Conservation (phyloP, 345 rosid genomes). For the Lepidium africanum region DNA sequence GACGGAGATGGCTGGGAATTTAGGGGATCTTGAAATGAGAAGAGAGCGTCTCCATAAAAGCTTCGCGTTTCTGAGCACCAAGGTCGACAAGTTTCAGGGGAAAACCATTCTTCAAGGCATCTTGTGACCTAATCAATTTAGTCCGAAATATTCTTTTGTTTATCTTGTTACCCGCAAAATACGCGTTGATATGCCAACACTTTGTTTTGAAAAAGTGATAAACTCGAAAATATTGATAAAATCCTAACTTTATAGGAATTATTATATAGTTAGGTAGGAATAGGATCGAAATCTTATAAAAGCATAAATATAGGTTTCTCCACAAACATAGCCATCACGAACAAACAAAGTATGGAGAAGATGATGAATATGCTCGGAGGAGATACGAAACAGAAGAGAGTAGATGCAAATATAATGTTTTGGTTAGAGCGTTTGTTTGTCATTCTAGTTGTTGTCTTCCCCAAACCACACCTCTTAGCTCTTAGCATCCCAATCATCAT, state of each 20-base stretch:
- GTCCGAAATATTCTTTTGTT: conserved; percentile 3
- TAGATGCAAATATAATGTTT: not conserved
- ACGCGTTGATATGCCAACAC: not conserved
- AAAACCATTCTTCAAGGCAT: conserved; percentile 14
- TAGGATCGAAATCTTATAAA: not conserved
- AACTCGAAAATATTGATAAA: not conserved
- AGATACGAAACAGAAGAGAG: not conserved
- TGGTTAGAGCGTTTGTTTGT: conserved; percentile 11
- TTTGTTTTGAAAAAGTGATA: not conserved
- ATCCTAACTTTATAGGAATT: not conserved
- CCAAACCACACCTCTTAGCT: not conserved
- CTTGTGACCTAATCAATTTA: conserved; percentile 1
- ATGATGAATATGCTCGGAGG: not conserved
- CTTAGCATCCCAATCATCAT: not conserved
- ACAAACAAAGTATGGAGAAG: not conserved
- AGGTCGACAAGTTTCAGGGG: conserved; percentile 21
- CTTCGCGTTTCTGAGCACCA: conserved; percentile 24
- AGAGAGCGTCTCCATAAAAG: conserved; percentile 14
- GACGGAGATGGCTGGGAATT: conserved; percentile 18
- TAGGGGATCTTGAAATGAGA: conserved; percentile 13
- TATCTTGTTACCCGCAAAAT: not conserved
- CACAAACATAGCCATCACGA: not conserved
- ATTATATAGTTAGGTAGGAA: not conserved
- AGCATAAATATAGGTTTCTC: too few relatives aligned
- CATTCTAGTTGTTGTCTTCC: conserved; percentile 3